Conservation (phyloP, 1,284 basidiomycete species). For the Ceratobasidium papillatum region DNA sequence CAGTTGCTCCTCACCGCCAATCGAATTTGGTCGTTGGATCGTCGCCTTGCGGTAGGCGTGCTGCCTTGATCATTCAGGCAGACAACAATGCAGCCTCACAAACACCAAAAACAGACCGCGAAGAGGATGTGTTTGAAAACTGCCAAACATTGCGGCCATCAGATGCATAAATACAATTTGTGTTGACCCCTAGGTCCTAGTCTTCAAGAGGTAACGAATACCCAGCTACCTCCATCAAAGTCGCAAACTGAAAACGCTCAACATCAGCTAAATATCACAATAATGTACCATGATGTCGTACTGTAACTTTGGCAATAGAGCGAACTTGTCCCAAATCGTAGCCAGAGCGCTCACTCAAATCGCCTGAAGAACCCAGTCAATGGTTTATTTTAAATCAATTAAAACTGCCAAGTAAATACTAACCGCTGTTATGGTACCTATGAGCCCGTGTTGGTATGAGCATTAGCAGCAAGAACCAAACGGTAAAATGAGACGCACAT, state of each 20-base stretch:
- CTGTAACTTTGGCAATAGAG: conserved; percentile 86
- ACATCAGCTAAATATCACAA: not conserved
- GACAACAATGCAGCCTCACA: too few species aligned
- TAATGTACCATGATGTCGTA: conserved; percentile 50
- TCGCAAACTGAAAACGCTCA: conserved; percentile 44
- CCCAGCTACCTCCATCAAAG: conserved; percentile 47
- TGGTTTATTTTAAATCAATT: not conserved
- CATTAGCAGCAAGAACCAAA: conserved; percentile 55
- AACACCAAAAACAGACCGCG: too few species aligned
- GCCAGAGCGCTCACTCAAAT: conserved; percentile 76
- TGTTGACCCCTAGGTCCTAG: not conserved
- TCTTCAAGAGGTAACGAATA: conserved; percentile 39
- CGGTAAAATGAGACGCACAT: conserved; percentile 69
- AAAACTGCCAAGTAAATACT: not conserved
- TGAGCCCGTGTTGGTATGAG: not conserved
- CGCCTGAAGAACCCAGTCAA: conserved; percentile 59
- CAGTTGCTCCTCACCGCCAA: too few species aligned
- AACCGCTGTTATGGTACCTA: conserved; percentile 34
- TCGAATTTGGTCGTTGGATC: too few species aligned
- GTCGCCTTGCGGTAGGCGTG: too few species aligned
- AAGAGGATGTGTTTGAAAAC: not conserved
- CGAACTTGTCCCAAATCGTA: conserved; percentile 83
- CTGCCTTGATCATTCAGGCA: too few species aligned
- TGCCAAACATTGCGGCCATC: not conserved
- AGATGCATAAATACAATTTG: not conserved